Base-by-base conservation (phyloP, 257 asterid species). In the Haberlea rhodopensis region DNA sequence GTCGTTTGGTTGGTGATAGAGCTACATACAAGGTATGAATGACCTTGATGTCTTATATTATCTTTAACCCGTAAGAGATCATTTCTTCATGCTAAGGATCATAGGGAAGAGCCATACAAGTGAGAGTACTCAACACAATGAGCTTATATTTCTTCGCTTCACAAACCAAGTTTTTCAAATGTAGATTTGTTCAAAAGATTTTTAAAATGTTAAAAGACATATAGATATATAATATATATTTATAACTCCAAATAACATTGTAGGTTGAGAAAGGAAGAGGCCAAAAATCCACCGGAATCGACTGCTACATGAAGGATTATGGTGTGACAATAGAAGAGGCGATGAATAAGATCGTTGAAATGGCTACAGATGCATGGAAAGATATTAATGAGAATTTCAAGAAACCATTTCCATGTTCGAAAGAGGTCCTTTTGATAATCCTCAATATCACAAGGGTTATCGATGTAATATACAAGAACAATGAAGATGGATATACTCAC, bases 401-500 rank as follows among this genome's bases (percentile, higher is more conserved):
- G 15, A 70, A 53, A 43, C 67, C 65, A 60, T 51, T 20, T 1
- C 54, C 63, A 0, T 54, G 60, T 1, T 18, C 63, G 0, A 34
- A 1, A 32, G 67, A 70, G 20, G 37, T 61, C 2, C 51, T 45
- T 5, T 23, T 4, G 7, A 15, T 57, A 8, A 26, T 67, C 7
- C 49, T 67, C 31, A 67, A 67, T 18, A 25, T 57, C 28, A 29
- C 72, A n/a, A 56, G 65, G 21, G 26, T 67, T 43, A 40, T 67
- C 15, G 61, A 32, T 61, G 74, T 62, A 23, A 32, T 23, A 2
- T 69, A 58, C 58, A 60, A 72, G 43, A 37, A 71, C n/a, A 63
- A 71, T 46, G 70, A 71, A 55, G 75, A 71, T 55, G 75, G 75
- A 27, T 71, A 71, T 15, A 71, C 75, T 13, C 22, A 71, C 7